Conservation (phyloP, 495 filamentous ascomycete species). For the Beverwykella pulmonaria region DNA sequence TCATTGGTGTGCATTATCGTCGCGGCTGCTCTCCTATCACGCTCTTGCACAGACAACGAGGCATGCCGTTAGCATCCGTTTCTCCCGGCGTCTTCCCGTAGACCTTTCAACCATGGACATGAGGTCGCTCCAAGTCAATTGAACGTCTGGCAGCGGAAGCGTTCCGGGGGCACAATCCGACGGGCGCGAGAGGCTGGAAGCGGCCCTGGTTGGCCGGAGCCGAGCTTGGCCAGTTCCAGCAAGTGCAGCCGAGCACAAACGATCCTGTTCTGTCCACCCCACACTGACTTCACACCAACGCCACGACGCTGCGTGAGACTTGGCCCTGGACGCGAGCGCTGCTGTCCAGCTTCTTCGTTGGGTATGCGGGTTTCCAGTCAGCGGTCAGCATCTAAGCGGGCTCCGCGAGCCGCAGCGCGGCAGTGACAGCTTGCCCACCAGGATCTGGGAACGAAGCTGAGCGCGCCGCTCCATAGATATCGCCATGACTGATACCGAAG, state of each 20-base stretch:
- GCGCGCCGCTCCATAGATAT: background rate
- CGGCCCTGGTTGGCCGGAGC: background rate
- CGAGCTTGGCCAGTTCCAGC: slow-evolving; percentile 2
- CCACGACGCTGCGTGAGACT: slow-evolving; percentile 7
- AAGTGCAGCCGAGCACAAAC: slow-evolving; percentile 25
- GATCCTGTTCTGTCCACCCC: slow-evolving; percentile 16
- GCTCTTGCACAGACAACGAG: slow-evolving; percentile 16
- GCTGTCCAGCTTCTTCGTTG: slow-evolving; percentile 18
- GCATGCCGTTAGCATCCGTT: slow-evolving; percentile 6
- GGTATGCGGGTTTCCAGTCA: slow-evolving; percentile 6
- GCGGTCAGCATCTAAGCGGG: background rate
- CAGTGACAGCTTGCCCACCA: slow-evolving; percentile 6
- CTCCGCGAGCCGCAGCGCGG: slow-evolving; percentile 10
- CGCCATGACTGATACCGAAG: too few species aligned
- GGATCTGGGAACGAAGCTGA: slow-evolving; percentile 1
- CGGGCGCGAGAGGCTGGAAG: background rate
- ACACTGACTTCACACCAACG: slow-evolving; percentile 26
- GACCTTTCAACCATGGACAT: background rate
- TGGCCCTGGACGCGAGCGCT: slow-evolving; percentile 21
- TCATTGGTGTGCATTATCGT: slow-evolving; percentile 25
- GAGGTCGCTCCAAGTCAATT: background rate
- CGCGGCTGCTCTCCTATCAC: slow-evolving; percentile 23
- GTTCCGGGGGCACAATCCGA: background rate
- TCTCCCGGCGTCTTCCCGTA: background rate
- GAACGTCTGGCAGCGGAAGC: background rate